Percentiles rank a stretch among this genome's conserved stretches.
Conservation (phyloP, 2,329 filamentous ascomycete genomes). For the Nemania serpens region DNA sequence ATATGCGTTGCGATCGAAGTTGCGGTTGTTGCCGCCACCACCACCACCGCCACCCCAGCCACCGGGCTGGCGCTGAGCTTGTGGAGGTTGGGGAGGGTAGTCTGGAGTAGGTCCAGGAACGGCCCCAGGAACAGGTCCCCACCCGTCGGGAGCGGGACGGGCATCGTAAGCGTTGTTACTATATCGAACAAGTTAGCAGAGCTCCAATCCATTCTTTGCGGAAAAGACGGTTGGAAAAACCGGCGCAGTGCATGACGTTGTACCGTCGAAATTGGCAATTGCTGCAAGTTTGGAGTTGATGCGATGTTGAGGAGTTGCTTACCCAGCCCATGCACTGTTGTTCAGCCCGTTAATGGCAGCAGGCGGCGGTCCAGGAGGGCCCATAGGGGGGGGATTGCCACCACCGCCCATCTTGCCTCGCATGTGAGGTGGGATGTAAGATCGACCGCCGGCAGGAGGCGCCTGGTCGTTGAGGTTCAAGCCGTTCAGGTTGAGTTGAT, state of each 20-base stretch:
- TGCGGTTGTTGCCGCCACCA: conserved; percentile 35
- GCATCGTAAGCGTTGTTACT: conserved; percentile 56
- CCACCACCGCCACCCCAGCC: conserved; percentile 25
- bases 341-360: conserved; percentile 56
- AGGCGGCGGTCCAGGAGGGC: conserved; percentile 39
- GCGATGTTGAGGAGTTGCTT: conserved; percentile 42
- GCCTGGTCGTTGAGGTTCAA: conserved; percentile 64
- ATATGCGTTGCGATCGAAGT: conserved; percentile 68
- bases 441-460: conserved; percentile 52
- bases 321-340: conserved; percentile 68
- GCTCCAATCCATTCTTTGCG: not conserved
- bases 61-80: conserved; percentile 33
- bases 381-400: conserved; percentile 38
- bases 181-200: conserved; percentile 15
- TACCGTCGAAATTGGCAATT: not conserved
- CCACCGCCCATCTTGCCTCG: conserved; percentile 58
- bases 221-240: not conserved
- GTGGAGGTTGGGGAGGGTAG: conserved; percentile 31
- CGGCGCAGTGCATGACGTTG: not conserved
- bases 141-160: conserved; percentile 41
- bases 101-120: conserved; percentile 42
- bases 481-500: conserved; percentile 81
- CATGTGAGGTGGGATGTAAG: conserved; percentile 87
- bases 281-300: not conserved
- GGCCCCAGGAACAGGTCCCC: conserved; percentile 42